Evolutionary conservation across 2,329 filamentous ascomycete species (phyloP).

Genomic region (Chaetomiaceae sp.): DNA sequence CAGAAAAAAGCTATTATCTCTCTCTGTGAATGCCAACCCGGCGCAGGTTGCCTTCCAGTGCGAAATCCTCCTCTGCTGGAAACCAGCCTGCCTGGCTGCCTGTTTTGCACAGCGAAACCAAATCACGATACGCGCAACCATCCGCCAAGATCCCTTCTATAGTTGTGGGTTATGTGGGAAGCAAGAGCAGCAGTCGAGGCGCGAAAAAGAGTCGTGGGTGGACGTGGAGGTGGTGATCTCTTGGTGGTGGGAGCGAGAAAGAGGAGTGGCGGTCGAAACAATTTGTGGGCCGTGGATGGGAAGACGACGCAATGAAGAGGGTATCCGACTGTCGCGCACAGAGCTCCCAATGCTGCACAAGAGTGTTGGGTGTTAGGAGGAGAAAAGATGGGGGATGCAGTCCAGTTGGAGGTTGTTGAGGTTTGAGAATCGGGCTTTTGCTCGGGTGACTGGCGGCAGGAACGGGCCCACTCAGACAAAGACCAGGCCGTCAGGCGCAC

Average conservation of each 20-base stretch:
- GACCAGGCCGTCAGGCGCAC: background rate
- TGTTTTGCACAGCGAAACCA: constrained; percentile 3
- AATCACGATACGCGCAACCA: constrained; percentile 18
- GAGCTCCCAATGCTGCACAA: no score
- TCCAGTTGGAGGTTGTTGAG: background rate
- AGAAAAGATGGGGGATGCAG: background rate
- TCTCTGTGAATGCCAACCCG: constrained; percentile 7
- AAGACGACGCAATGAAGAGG: no score
- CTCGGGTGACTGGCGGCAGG: background rate
- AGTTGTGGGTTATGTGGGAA: background rate
- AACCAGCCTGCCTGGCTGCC: constrained; percentile 6
- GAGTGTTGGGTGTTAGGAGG: background rate
- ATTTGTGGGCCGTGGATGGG: background rate
- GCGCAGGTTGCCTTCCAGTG: background rate
- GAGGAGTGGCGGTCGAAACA: background rate
- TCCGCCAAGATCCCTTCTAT: constrained; percentile 12
- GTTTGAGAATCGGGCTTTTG: background rate
- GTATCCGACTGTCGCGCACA: no score
- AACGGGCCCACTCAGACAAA: background rate
- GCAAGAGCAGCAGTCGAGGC: background rate
- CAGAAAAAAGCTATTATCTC: constrained; percentile 17
- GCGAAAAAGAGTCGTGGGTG: background rate
- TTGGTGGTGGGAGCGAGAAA: background rate
- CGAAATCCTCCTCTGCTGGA: constrained; percentile 8
- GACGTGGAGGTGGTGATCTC: background rate